Conservation (phyloP, 2,329 filamentous ascomycete species). For the Colletotrichum euphorbiae region DNA sequence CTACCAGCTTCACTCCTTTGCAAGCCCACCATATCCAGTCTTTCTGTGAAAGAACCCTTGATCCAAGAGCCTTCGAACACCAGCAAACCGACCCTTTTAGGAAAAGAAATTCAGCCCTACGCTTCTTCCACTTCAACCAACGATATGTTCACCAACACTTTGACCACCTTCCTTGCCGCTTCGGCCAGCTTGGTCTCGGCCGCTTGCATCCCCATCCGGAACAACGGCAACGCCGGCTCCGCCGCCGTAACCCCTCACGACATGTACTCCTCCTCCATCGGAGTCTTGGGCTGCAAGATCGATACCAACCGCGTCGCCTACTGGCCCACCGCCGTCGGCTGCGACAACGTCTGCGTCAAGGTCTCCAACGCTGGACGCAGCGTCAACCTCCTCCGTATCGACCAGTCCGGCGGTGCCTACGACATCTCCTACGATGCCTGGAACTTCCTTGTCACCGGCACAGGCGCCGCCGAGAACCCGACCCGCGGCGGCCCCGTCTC, state of each 20-base stretch:
- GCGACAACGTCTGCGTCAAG: constrained; percentile 68
- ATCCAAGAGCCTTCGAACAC: constrained; percentile 16
- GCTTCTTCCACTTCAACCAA: constrained; percentile 10
- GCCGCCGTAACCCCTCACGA: constrained; percentile 65
- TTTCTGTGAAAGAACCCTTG: constrained; percentile 29
- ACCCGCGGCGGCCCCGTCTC: constrained; percentile 60
- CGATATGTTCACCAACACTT: constrained; percentile 45
- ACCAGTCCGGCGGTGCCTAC: constrained; percentile 66
- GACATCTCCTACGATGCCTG: constrained; percentile 73
- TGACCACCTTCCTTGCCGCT: constrained; percentile 48
- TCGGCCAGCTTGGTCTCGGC: constrained; percentile 44
- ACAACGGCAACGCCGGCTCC: constrained; percentile 43
- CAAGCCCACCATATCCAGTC: constrained; percentile 27
- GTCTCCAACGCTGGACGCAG: constrained; percentile 60
- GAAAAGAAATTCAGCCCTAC: constrained; percentile 12
- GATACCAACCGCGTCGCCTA: constrained; percentile 71
- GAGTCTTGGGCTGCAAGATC: constrained; percentile 70
- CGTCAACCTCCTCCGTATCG: constrained; percentile 69
- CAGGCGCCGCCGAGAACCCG: constrained; percentile 59
- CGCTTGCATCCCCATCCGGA: constrained; percentile 43
- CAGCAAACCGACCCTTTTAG: neutral
- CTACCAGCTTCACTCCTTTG: constrained; percentile 37
- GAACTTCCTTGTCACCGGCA: constrained; percentile 67
- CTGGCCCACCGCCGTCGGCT: constrained; percentile 66
- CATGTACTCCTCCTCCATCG: constrained; percentile 66